Base-by-base conservation (phyloP, 345 rosid genomes). In the Citrus sp. region DNA sequence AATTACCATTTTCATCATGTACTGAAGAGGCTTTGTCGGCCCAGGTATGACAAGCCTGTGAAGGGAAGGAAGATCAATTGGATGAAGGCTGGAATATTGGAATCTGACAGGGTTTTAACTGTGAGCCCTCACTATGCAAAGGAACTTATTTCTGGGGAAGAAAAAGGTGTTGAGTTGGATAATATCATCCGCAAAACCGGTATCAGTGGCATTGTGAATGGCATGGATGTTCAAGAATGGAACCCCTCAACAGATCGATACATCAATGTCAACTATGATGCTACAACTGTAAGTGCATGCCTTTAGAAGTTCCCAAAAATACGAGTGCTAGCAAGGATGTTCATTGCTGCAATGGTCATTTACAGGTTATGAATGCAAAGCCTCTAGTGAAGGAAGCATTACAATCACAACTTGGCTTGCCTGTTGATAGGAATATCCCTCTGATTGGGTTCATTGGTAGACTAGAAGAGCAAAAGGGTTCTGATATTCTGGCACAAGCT, bases 221-320 rank as follows among this genome's bases (percentile, higher is more conserved):
- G 99, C 58, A 93, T 95, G 98, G 98, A 95, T 76, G 93, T 93
- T 82, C 97, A 95, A 82, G 98, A 95, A 76, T 95, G 97, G 99
- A 91, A 95, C 76, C 98, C 99, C 19, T 84, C 87, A 22, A 85
- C 89, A 12, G 99, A 95, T 84, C 92, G 89, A 75, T 86, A 90
- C 89, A 87, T 90, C 32, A 87, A 78, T 79, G 81, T 89, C 83
- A 87, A 93, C 75, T 93, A 89, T 54, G 95, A 91, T 35, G 83
- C 85, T 56, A 85, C 92, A 34, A 91, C 95, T 63, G 99, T 96
- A 88, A 84, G 98, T 83, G 49, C 32, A 32, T 83, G 49, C 27
- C 38, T 71, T 78, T 7, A 4, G 42, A 54, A 28, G 24, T 37
- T 24, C 12, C 35, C 28, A 42, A 12, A 54, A 38, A 54, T 24